Percentiles rank a stretch among this genome's conserved stretches.
These are phyloP conservation scores for Aspergillus tanneri DNA, from an alignment of 2,329 filamentous ascomycete genomes.

Conservation along the genomic window DNA sequence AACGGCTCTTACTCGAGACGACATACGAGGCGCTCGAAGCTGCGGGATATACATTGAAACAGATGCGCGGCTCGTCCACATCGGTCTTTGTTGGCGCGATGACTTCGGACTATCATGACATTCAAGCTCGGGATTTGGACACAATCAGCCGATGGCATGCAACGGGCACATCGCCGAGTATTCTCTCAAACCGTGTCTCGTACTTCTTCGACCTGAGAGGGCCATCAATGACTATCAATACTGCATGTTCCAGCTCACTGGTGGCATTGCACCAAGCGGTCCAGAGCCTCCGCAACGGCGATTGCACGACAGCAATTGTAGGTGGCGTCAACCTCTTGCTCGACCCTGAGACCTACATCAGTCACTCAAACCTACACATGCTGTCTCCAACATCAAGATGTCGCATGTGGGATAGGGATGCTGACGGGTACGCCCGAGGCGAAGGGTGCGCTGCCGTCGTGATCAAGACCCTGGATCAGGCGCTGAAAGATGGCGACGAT, in stretches of 20 bases:
- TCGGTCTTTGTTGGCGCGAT: conserved; percentile 11
- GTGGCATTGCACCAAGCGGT: conserved; percentile 28
- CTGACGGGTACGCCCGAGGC: conserved; percentile 50
- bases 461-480: conserved; percentile 49
- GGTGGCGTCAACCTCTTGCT: conserved; percentile 7
- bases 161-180: conserved; percentile 28
- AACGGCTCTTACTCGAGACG: conserved; percentile 9
- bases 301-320: conserved; percentile 13
- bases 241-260: conserved; percentile 42
- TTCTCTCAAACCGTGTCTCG: conserved; percentile 34
- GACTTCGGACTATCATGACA: conserved; percentile 8
- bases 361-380: conserved; percentile 30
- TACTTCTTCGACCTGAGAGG: conserved; percentile 25
- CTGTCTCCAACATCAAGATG: conserved; percentile 53
- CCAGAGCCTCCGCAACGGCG: conserved; percentile 21
- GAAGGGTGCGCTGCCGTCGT: conserved; percentile 52
- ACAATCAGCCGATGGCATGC: neutral
- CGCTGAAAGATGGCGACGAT: conserved; percentile 45
- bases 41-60: conserved; percentile 3
- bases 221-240: conserved; percentile 42
- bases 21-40: conserved; percentile 9
- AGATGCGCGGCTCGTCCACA: neutral
- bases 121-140: neutral
- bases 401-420: conserved; percentile 44
- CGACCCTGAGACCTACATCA: conserved; percentile 24